Evolutionary conservation across 1,284 basidiomycete species (phyloP), one percentile per base, ranked within the genome.

Genomic region (Fomitopsis pinicola): DNA sequence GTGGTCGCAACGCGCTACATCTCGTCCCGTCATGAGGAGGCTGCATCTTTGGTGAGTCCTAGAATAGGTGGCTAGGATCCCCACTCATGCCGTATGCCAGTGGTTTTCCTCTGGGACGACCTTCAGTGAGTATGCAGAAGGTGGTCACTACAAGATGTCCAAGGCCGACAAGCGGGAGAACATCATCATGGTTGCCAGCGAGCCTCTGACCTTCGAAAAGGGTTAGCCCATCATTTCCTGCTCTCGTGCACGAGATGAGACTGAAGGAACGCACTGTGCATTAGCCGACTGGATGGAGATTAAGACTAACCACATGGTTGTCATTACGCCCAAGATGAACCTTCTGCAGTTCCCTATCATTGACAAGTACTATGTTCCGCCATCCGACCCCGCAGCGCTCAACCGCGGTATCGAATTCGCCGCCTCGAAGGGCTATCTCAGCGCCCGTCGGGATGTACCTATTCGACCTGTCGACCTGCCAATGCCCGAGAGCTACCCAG

Each of bases 1-100:
- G 93, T 99, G 15, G 87, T 99, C 15, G 96, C 92, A 8, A 97
- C 95, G 2, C 86, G 97, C 48, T 99, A 99, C 75, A 94, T 99
- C 52, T 95, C 94, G 0, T 95, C 92, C 2, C 85, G 88, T 55
- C 88, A 87, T 6, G 93, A 97, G 62, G 95, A 98, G 74, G 97
- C 96, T 1, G 95, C 97, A 1, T 97, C 94, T 33, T 75, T 98
- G 73, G 89, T 88, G 69, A 66, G 80, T 74, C 5, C 35, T 17
- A 22, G n/a, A 14, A 14, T 12, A n/a, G 12, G 17, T 48, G 28
- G 17, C 7, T 17, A 56, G 44, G 57, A 61, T 58, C 50, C 30
- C 30, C 30, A 54, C 48, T 59, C 42, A 61, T 42, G 9, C 57
- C 42, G 52, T 52, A 6, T 53, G 57, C 10, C 62, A 92, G 91